A percentile compares a stretch with the other conserved stretches of the same genome.
phyloP scores from a whole-genome alignment of 2,329 filamentous ascomycete species.

The Atkinsonella hypoxylon region DNA sequence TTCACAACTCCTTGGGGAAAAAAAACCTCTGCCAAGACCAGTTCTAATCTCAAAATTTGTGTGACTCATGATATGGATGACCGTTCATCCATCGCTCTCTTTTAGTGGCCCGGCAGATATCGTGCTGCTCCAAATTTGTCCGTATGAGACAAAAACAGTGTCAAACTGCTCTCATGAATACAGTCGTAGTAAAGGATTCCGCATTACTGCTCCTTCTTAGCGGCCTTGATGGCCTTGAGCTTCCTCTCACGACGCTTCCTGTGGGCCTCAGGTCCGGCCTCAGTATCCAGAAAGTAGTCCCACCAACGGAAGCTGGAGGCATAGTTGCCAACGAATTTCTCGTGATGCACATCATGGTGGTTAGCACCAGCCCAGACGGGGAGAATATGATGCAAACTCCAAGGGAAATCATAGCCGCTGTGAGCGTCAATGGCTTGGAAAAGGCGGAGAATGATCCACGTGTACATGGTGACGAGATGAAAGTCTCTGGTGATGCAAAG shows the following conservation, averaged over 20 bases:
- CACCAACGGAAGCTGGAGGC: conserved; percentile 98
- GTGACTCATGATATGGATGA: conserved; percentile 8
- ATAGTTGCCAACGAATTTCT: conserved; percentile 98
- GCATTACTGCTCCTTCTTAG: conserved; percentile 53
- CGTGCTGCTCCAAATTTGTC: not conserved
- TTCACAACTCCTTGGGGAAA: conserved; percentile 9
- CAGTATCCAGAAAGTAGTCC: conserved; percentile 89
- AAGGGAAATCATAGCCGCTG: conserved; percentile 96
- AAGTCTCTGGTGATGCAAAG: conserved; percentile 73
- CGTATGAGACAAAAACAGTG: not conserved
- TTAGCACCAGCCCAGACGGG: conserved; percentile 97
- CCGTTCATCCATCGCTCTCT: conserved; percentile 7
- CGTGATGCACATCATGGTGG: conserved; percentile 94
- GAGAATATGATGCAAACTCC: conserved; percentile 88
- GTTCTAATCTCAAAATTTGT: conserved; percentile 10
- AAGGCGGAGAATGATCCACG: conserved; percentile 84
- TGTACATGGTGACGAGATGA: conserved; percentile 95
- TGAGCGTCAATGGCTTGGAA: conserved; percentile 98
- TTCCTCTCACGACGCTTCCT: conserved; percentile 74
- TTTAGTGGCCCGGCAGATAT: not conserved
- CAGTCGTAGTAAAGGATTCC: too few species aligned
- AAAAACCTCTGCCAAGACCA: conserved; percentile 20
- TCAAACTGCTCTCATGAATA: too few species aligned
- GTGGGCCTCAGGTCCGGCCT: conserved; percentile 77
- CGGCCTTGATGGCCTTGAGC: conserved; percentile 45